These are phyloP conservation scores for Cenchrus purpureus DNA, from an alignment of 176 grass and related monocot genomes.

Conservation along the genomic window DNA sequence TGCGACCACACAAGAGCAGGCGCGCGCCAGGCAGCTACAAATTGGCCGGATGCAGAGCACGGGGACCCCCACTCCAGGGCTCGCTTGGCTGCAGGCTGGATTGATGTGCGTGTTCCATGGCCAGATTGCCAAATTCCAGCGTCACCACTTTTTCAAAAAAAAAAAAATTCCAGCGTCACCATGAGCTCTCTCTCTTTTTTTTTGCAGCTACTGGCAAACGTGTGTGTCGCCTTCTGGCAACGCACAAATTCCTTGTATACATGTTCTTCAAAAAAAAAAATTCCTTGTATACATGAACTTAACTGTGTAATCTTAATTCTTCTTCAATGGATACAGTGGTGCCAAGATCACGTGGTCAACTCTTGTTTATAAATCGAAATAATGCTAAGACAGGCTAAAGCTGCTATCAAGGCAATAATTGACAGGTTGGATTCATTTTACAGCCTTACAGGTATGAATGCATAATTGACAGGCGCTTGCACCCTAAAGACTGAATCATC, in stretches of 20 bases:
- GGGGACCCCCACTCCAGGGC: constrained; percentile 10
- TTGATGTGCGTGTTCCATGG: neutral
- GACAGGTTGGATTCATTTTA: constrained; percentile 9
- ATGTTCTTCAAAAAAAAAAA: no score
- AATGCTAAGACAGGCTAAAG: neutral
- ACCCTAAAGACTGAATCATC: no score
- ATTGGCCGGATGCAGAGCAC: neutral
- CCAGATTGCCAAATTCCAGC: neutral
- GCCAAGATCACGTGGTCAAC: constrained; percentile 11
- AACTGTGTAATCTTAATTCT: neutral
- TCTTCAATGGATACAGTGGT: neutral
- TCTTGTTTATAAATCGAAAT: neutral
- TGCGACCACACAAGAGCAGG: constrained; percentile 15
- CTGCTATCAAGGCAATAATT: constrained; percentile 1
- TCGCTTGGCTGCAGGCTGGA: constrained; percentile 28
- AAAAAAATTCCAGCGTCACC: no score
- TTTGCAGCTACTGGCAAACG: neutral
- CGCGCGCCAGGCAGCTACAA: neutral
- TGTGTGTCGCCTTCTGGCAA: neutral
- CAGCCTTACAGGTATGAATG: neutral
- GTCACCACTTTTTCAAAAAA: neutral
- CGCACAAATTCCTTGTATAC: neutral
- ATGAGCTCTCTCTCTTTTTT: neutral
- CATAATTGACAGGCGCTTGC: neutral
- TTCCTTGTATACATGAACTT: neutral